phyloP scores from a whole-genome alignment of 176 grass and related monocot genomes.

The Avena atlantica region DNA sequence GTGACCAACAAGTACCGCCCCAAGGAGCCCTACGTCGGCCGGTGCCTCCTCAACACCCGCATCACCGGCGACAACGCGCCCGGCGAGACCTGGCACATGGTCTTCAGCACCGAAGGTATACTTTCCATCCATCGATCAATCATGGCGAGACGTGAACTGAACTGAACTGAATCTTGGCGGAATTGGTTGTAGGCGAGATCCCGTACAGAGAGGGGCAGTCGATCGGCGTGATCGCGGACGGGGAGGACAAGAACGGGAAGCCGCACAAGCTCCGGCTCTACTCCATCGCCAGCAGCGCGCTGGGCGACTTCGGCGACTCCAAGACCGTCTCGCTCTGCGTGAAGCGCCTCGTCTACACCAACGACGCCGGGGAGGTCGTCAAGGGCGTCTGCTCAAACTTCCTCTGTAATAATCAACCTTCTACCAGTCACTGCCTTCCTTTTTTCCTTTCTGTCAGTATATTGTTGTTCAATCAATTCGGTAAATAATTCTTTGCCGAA shows the following conservation, averaged over 20 bases:
- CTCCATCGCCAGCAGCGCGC: slow-evolving; percentile 93
- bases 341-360: slow-evolving; percentile 92
- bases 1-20: slow-evolving; percentile 78
- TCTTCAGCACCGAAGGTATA: slow-evolving; percentile 82
- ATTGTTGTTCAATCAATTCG: background rate
- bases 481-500: background rate
- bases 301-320: slow-evolving; percentile 86
- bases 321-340: slow-evolving; percentile 94
- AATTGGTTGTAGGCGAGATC: no score
- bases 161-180: background rate
- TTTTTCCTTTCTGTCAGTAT: no score
- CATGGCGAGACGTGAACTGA: background rate
- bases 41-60: slow-evolving; percentile 84
- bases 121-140: background rate
- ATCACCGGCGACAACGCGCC: slow-evolving; percentile 90
- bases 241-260: slow-evolving; percentile 92
- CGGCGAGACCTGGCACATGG: slow-evolving; percentile 98
- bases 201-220: slow-evolving; percentile 93
- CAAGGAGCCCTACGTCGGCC: slow-evolving; percentile 78
- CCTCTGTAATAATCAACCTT: slow-evolving; percentile 54
- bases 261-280: slow-evolving; percentile 91
- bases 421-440: background rate
- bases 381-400: slow-evolving; percentile 99
- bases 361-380: slow-evolving; percentile 89
- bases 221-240: slow-evolving; percentile 83